Evolutionary conservation across 768 basidiomycete species (phyloP).

Genomic region (Collybia mongolica): DNA sequence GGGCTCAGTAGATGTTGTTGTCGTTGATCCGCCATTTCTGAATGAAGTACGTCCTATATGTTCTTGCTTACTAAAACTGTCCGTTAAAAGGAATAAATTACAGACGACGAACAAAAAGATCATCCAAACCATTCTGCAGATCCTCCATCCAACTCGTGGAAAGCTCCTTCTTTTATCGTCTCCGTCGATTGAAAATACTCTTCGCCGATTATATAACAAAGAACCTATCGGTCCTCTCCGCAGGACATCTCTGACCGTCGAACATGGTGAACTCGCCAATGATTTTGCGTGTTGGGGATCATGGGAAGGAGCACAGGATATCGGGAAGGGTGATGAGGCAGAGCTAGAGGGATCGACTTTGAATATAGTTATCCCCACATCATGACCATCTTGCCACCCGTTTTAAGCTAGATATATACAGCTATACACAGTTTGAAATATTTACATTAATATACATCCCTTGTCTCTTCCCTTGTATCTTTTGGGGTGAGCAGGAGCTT

Average conservation of each 20-base stretch:
- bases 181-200: conserved; percentile 31
- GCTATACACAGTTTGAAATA: not conserved
- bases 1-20: conserved; percentile 33
- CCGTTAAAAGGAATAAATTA: not conserved
- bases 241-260: conserved; percentile 29
- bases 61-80: not conserved
- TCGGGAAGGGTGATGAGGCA: conserved; percentile 18
- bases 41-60: conserved; percentile 34
- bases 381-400: no score
- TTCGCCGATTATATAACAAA: conserved; percentile 32
- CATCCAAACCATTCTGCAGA: conserved; percentile 33
- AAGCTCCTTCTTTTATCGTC: conserved; percentile 41
- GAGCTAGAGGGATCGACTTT: no score
- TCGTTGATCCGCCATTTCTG: conserved; percentile 46
- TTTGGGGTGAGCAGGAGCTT: not conserved
- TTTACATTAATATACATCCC: conserved; percentile 1
- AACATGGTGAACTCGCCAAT: conserved; percentile 38
- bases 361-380: no score
- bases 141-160: conserved; percentile 34
- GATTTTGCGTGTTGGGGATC: conserved; percentile 44
- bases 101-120: conserved; percentile 41
- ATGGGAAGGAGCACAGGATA: conserved; percentile 37
- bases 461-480: not conserved
- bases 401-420: no score
- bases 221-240: conserved; percentile 38